Conservation (phyloP, 768 basidiomycete genomes). For the Mycena filopes region DNA sequence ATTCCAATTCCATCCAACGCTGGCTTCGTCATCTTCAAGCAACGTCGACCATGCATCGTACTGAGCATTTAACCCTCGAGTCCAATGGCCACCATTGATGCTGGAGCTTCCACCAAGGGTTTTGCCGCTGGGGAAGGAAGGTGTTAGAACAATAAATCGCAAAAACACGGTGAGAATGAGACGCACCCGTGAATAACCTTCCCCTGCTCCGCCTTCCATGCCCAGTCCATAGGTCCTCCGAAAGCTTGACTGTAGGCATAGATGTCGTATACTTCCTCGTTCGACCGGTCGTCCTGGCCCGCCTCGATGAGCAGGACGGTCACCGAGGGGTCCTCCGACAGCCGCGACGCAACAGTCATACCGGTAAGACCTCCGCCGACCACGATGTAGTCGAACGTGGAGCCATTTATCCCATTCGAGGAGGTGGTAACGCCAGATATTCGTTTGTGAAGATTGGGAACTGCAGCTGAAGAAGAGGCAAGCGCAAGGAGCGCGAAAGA, state of each 20-base stretch:
- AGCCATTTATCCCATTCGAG: conserved; percentile 43
- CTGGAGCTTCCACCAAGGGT: conserved; percentile 60
- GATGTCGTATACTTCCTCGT: conserved; percentile 57
- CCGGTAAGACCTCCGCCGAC: conserved; percentile 61
- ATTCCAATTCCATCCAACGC: conserved; percentile 18
- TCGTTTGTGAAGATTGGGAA: no score
- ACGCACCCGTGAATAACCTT: conserved; percentile 51
- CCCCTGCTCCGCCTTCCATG: conserved; percentile 56
- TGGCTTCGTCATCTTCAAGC: conserved; percentile 36
- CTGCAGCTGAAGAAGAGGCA: no score
- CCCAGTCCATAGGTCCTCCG: conserved; percentile 56
- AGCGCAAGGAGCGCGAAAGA: no score
- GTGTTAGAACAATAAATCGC: not conserved
- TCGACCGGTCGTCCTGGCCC: conserved; percentile 57
- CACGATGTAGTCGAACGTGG: conserved; percentile 56
- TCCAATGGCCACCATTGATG: conserved; percentile 60
- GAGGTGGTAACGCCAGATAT: conserved; percentile 47
- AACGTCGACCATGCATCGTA: conserved; percentile 56
- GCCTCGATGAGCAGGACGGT: conserved; percentile 64
- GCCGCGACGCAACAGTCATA: conserved; percentile 58
- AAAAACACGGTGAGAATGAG: not conserved
- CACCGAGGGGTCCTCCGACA: conserved; percentile 54
- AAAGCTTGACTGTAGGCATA: conserved; percentile 56
- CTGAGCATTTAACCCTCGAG: conserved; percentile 54
- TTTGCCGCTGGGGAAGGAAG: conserved; percentile 49